phyloP scores from a whole-genome alignment of 192 early-diverging fungal genomes.

The Backusella circina region DNA sequence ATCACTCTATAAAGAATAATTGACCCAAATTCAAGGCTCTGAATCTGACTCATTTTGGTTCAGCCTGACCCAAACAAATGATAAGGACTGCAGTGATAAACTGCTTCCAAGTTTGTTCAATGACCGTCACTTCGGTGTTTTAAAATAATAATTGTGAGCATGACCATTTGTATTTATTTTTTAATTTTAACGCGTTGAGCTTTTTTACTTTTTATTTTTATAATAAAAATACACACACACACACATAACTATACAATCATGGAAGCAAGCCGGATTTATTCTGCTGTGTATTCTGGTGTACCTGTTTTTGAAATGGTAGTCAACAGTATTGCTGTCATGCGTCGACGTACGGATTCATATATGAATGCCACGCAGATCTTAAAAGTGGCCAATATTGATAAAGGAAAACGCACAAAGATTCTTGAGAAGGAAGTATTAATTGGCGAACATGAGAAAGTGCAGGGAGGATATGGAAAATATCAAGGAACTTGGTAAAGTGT shows the following conservation, averaged over 20 bases:
- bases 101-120: background rate
- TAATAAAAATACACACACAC: background rate
- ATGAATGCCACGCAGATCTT: constrained; percentile 94
- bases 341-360: constrained; percentile 73
- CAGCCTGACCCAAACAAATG: too few species aligned
- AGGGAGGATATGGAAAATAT: constrained; percentile 95
- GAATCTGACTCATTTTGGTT: too few species aligned
- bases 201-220: background rate
- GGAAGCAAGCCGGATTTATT: constrained; percentile 36
- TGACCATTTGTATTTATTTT: background rate
- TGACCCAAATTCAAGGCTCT: too few species aligned
- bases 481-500: constrained; percentile 77
- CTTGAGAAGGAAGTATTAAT: constrained; percentile 81
- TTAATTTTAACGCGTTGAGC: background rate
- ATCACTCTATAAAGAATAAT: too few species aligned
- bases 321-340: constrained; percentile 74
- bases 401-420: constrained; percentile 83
- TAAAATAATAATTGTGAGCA: background rate
- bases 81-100: too few species aligned
- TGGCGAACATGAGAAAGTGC: constrained; percentile 86
- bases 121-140: background rate
- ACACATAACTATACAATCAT: background rate
- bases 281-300: constrained; percentile 59
- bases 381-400: constrained; percentile 84
- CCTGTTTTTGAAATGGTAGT: constrained; percentile 81